Evolutionary conservation across 2,329 filamentous ascomycete genomes (phyloP).

Genomic region (Talaromyces sp.): DNA sequence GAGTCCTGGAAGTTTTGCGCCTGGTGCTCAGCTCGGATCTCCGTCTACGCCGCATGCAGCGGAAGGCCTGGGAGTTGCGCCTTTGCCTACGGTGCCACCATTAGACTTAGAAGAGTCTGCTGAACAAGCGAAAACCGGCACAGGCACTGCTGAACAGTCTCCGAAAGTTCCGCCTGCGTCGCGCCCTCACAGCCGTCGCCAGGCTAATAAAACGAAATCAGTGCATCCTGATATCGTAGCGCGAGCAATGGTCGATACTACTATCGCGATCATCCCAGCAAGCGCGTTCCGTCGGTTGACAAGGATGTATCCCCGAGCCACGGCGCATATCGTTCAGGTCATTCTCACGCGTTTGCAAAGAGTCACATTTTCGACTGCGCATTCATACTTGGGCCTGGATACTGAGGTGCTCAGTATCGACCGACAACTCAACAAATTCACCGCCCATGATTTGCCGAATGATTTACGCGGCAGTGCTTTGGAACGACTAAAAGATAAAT

Average conservation of each 20-base stretch:
- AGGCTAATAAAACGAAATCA: slow-evolving; percentile 58
- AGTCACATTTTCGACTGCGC: slow-evolving; percentile 90
- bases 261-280: slow-evolving; percentile 95
- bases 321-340: slow-evolving; percentile 95
- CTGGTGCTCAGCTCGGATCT: slow-evolving; percentile 29
- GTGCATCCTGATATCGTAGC: slow-evolving; percentile 96
- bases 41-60: slow-evolving; percentile 23
- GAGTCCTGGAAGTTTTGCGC: slow-evolving; percentile 37
- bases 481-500: slow-evolving; percentile 87
- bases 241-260: slow-evolving; percentile 93
- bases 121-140: slow-evolving; percentile 25
- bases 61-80: slow-evolving; percentile 29
- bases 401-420: slow-evolving; percentile 91
- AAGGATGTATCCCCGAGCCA: slow-evolving; percentile 91
- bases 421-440: slow-evolving; percentile 89
- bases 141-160: slow-evolving; percentile 22
- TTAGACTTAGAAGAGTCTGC: slow-evolving; percentile 64
- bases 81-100: slow-evolving; percentile 66
- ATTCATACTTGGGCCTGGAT: slow-evolving; percentile 88
- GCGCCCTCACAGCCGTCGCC: slow-evolving; percentile 30
- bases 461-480: slow-evolving; percentile 81
- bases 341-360: slow-evolving; percentile 92
- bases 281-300: slow-evolving; percentile 92
- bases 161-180: slow-evolving; percentile 22
- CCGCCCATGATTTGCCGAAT: slow-evolving; percentile 86